Evolutionary conservation across 192 early-diverging fungal genomes (phyloP).

Genomic region (Mortierella hygrophila): DNA sequence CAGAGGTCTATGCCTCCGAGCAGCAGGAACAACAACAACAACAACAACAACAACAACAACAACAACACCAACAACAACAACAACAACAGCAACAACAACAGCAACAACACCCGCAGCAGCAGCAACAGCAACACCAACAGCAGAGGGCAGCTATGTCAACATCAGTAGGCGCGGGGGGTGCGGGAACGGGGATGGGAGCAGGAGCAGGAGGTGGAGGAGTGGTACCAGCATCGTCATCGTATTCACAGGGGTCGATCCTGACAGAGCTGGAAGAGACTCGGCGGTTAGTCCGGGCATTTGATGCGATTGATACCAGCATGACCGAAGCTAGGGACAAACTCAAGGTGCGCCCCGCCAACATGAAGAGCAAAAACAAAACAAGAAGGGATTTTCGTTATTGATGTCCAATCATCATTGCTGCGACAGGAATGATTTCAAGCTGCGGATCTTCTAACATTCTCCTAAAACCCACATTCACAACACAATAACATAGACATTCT

Average conservation of each 20-base stretch:
- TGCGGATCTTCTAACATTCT: background rate
- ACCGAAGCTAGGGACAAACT: constrained; percentile 44
- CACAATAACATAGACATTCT: constrained; percentile 34
- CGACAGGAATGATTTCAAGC: too few relatives aligned
- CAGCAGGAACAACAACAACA: background rate
- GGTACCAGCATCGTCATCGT: background rate
- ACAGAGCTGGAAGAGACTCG: constrained; percentile 31
- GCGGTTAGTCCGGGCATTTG: constrained; percentile 30
- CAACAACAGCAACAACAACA: background rate
- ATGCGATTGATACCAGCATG: constrained; percentile 37
- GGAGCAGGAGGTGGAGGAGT: background rate
- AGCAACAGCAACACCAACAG: background rate
- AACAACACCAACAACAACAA: background rate
- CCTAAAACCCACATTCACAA: background rate
- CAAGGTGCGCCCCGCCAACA: constrained; percentile 14
- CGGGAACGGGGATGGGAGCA: background rate
- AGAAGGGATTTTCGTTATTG: too few relatives aligned
- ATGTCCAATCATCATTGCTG: too few relatives aligned
- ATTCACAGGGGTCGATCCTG: constrained; percentile 4
- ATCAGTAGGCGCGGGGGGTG: background rate
- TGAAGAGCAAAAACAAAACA: too few relatives aligned
- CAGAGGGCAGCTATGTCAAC: background rate
- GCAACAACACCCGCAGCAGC: background rate
- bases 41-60: background rate
- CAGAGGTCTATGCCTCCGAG: too few relatives aligned